Evolutionary conservation across 2,329 filamentous ascomycete genomes (phyloP), one percentile per base, ranked within the genome.

Genomic region (Fusarium mangiferae): DNA sequence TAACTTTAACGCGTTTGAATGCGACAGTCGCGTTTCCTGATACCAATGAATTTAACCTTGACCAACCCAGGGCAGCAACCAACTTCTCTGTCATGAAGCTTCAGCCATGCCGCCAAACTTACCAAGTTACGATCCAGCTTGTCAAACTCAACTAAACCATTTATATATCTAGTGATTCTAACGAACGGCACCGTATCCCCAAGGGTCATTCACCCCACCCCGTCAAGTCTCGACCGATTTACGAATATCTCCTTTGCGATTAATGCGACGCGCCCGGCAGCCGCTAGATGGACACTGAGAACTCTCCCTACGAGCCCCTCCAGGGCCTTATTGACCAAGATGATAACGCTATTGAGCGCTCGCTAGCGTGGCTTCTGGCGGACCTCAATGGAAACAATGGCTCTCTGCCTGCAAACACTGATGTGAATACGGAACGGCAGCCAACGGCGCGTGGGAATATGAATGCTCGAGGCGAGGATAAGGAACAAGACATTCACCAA

Each of bases 11-110:
- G 75, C 75, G 75, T 74, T 68, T 48, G 48, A 36, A 63, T 68
- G 62, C 57, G 45, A 60, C 57, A 36, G 58, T 78, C 76, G 75
- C 72, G 76, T 78, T 74, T 66, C 44, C 61, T 45, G 17, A 44
- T 41, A 51, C 46, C 67, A 62, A 68, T 46, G 26, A 72, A 60
- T 52, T 38, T 48, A 77, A 60, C 41, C 26, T 51, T 46, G 20
- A 30, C 48, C 35, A 41, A 41, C 20, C 60, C n/a, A 51, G n/a
- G 48, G 30, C 48, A 24, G 62, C 28, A 52, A 57, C 64, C 56
- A 39, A 49, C 30, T 46, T 48, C 46, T 54, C 36, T 22, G 26
- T 12, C 35, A 66, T 66, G 67, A 62, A 39, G 33, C 55, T 61
- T 48, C 38, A 46, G 52, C 62, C 52, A 38, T 51, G 41, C 38